phyloP scores from a whole-genome alignment of 139 green algal species.

The Chlorella sp. region DNA sequence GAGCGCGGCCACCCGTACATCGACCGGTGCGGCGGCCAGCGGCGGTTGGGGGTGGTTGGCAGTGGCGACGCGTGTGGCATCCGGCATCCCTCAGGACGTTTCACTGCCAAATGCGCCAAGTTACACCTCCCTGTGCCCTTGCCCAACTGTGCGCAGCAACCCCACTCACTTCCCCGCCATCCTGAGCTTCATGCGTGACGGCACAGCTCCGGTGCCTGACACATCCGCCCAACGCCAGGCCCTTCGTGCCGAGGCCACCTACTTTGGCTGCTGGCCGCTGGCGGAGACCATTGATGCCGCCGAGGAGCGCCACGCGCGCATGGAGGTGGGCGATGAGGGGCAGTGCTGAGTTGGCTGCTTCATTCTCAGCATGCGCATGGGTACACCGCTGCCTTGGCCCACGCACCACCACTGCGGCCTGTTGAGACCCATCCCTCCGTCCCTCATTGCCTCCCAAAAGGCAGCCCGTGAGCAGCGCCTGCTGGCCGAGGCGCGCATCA shows the following conservation, averaged over 20 bases:
- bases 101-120: too few species aligned
- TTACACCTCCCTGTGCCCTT: too few species aligned
- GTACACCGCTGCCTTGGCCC: too few species aligned
- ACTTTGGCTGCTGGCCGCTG: background rate
- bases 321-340: background rate
- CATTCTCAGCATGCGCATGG: too few species aligned
- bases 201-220: background rate
- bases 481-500: background rate
- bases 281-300: background rate
- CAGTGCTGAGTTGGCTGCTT: too few species aligned
- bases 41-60: background rate
- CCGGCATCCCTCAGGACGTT: too few species aligned
- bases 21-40: background rate
- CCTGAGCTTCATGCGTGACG: conserved; percentile 1
- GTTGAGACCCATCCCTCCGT: too few species aligned
- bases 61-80: too few species aligned
- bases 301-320: background rate
- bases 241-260: background rate
- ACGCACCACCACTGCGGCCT: too few species aligned
- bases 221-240: background rate
- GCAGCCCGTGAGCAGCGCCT: background rate
- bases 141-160: background rate
- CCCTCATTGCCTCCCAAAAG: background rate
- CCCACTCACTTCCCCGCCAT: conserved; percentile 2
- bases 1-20: background rate